Base-by-base conservation (phyloP, 768 basidiomycete species). In the Mycena belliarum region DNA sequence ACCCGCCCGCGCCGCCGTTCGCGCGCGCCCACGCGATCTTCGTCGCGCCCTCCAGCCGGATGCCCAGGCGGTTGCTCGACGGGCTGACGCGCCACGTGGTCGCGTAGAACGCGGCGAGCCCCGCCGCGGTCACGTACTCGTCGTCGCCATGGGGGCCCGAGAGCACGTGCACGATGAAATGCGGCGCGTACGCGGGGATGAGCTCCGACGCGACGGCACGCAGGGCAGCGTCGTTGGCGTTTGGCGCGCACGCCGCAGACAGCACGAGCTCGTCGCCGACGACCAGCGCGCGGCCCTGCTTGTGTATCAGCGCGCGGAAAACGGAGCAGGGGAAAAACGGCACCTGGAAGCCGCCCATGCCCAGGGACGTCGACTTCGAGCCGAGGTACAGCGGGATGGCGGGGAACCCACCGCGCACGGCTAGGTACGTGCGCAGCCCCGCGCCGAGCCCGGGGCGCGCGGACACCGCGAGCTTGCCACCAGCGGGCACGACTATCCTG, bases 311-410 rank as follows among this genome's bases (percentile, higher is more conserved):
- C n/a, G n/a, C n/a, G n/a, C n/a, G 14, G 2, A 16, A n/a, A 45
- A 32, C 14, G 29, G 29, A 32, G 29, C 7, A 35, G 11, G 29
- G 29, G 7, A 25, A 18, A 55, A 29, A 16, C 53, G 72, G 47
- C 42, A 78, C 83, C 69, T 84, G 85, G 65, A 82, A 85, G 3
- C 85, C 83, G 41, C 85, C 85, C 12, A 85, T 61, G 15, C 83
- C 80, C 76, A 85, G 77, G 1, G 82, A 85, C 21, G 87, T 86
- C 6, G 84, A 82, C 70, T 88, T 88, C 0, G 84, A 85, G 4
- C 81, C 85, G 2, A 88, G 72, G 65, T 85, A 88, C 6, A 55
- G 6, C 32, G 84, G 81, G 2, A 86, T 71, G 16, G 73, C 73
- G 0, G 86, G 86, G 58, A 89, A 81, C 0, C 87, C 87, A 3